Evolutionary conservation across 768 basidiomycete species (phyloP).

Genomic region (Nidularia pulvinata): DNA sequence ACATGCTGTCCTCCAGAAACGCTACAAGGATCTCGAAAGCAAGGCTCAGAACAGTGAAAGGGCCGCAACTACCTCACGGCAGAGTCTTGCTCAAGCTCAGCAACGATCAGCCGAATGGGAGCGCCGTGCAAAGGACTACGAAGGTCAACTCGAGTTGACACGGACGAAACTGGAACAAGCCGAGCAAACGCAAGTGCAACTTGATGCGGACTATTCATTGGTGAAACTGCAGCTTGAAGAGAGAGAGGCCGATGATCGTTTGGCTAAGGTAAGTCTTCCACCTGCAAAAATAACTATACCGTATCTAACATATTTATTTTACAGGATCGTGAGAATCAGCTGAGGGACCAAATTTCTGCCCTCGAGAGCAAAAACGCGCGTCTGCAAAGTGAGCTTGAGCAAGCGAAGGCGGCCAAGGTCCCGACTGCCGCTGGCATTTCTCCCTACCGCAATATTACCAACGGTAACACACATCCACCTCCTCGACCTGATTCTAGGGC

Average conservation of each 20-base stretch:
- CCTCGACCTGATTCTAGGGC: slow-evolving; percentile 76
- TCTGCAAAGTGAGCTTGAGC: slow-evolving; percentile 59
- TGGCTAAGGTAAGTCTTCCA: slow-evolving; percentile 51
- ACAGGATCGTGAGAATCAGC: slow-evolving; percentile 72
- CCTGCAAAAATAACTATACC: neutral
- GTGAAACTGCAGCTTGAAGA: slow-evolving; percentile 76
- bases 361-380: slow-evolving; percentile 61
- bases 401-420: slow-evolving; percentile 31
- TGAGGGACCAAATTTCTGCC: slow-evolving; percentile 63
- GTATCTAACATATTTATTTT: slow-evolving; percentile 1
- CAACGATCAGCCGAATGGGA: slow-evolving; percentile 86
- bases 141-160: slow-evolving; percentile 59
- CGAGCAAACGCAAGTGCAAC: slow-evolving; percentile 62
- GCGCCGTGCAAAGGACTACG: slow-evolving; percentile 69
- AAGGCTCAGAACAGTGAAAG: slow-evolving; percentile 64
- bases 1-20: slow-evolving; percentile 64
- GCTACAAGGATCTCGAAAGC: slow-evolving; percentile 69
- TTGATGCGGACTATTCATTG: slow-evolving; percentile 72
- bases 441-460: slow-evolving; percentile 37
- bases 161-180: slow-evolving; percentile 64
- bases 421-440: slow-evolving; percentile 22
- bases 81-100: slow-evolving; percentile 70
- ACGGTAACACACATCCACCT: slow-evolving; percentile 40
- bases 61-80: slow-evolving; percentile 51
- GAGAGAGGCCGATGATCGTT: slow-evolving; percentile 67